Evolutionary conservation across 2,329 filamentous ascomycete genomes (phyloP).

Genomic region (Achaetomium macrosporum): DNA sequence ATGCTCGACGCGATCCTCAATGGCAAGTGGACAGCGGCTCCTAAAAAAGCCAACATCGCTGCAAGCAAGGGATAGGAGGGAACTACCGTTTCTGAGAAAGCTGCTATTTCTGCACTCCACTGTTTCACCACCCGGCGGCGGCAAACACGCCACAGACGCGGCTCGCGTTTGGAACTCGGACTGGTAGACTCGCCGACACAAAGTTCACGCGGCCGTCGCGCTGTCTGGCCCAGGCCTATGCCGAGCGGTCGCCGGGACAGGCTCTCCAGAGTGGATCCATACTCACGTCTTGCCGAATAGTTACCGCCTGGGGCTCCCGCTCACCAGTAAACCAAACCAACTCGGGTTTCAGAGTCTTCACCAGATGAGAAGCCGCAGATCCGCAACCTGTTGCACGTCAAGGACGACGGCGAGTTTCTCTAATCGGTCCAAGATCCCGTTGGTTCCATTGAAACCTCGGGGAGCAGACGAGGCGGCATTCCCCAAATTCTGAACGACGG

Average conservation of each 20-base stretch:
- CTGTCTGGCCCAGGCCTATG: too few relatives aligned
- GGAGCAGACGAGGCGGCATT: conserved; percentile 12
- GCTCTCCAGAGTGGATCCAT: too few relatives aligned
- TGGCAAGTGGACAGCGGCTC: not conserved
- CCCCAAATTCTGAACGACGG: conserved; percentile 9
- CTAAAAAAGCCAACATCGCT: not conserved
- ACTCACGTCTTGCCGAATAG: too few relatives aligned
- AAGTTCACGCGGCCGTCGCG: too few relatives aligned
- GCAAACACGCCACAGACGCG: too few relatives aligned
- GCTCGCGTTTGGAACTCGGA: too few relatives aligned
- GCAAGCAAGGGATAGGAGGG: not conserved
- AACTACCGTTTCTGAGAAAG: not conserved
- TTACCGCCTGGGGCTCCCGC: too few relatives aligned
- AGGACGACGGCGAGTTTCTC: not conserved
- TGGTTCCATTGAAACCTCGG: conserved; percentile 1
- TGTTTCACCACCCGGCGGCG: too few relatives aligned
- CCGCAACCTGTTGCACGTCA: not conserved
- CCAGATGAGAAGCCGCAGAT: not conserved
- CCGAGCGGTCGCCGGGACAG: too few relatives aligned
- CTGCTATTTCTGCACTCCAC: too few relatives aligned
- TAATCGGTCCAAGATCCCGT: not conserved
- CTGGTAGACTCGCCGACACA: too few relatives aligned
- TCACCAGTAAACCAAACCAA: too few relatives aligned
- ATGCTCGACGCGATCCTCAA: not conserved
- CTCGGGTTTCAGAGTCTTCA: conserved; percentile 1